Percentiles rank a stretch among this genome's conserved stretches.
Conservation (phyloP, 768 basidiomycete species). For the Leccinellum albellum region DNA sequence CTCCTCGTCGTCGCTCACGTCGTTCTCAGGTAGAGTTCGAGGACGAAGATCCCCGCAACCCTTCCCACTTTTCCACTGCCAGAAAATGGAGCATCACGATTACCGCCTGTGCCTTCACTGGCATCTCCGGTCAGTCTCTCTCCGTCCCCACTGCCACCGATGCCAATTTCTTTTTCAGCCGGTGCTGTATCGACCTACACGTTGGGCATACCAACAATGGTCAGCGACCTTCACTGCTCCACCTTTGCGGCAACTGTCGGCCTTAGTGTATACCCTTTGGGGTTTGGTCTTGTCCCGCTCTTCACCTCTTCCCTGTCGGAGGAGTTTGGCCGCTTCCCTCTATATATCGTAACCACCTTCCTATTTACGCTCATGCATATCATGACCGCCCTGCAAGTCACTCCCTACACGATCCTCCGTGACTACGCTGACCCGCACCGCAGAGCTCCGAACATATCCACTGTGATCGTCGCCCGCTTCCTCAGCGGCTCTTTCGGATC, state of each 20-base stretch:
- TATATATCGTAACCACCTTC: constrained; percentile 51
- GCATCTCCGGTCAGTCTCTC: constrained; percentile 25
- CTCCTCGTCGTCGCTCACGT: constrained; percentile 1
- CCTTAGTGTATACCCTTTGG: constrained; percentile 51
- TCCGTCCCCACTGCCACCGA: not conserved
- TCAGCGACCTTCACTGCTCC: constrained; percentile 40
- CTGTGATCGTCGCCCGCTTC: constrained; percentile 64
- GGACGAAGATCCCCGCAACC: constrained; percentile 37
- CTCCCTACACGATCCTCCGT: not conserved
- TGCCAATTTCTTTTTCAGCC: constrained; percentile 32
- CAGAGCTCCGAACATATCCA: constrained; percentile 48
- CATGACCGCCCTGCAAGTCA: constrained; percentile 30
- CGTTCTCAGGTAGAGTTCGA: constrained; percentile 38
- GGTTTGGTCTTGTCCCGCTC: constrained; percentile 61
- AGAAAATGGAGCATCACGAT: constrained; percentile 43
- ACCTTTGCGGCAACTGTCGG: constrained; percentile 45
- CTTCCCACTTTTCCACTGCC: constrained; percentile 34
- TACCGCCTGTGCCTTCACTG: constrained; percentile 33
- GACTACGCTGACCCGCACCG: constrained; percentile 1
- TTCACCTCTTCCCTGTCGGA: constrained; percentile 69
- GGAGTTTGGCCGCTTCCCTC: constrained; percentile 62
- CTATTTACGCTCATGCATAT: constrained; percentile 52
- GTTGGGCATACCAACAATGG: constrained; percentile 58
- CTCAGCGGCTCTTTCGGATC: constrained; percentile 65
- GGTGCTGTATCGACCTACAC: constrained; percentile 50